Percentiles rank a stretch among this genome's conserved stretches.
These are phyloP conservation scores for Colletotrichum endophyticum DNA, from an alignment of 2,329 filamentous ascomycete genomes.

Conservation along the genomic window DNA sequence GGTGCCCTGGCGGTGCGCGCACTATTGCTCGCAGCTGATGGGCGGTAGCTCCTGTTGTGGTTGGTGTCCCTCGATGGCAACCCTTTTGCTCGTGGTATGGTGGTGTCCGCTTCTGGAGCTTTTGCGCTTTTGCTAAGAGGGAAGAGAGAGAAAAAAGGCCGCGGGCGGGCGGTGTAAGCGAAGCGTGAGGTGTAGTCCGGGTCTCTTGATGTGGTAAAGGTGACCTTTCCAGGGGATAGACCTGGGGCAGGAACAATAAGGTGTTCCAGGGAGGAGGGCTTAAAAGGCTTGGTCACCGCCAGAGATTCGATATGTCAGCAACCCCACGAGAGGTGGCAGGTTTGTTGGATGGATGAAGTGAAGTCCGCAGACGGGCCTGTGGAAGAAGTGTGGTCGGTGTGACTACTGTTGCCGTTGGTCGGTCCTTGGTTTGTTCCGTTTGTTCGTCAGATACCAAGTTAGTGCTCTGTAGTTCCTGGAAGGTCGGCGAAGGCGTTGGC, in stretches of 20 bases:
- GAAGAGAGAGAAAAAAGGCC: not conserved
- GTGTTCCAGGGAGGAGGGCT: slow-evolving; percentile 17
- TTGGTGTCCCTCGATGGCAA: not conserved
- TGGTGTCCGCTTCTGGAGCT: not conserved
- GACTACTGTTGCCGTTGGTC: not conserved
- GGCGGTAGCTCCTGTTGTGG: not conserved
- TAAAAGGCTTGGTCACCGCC: slow-evolving; percentile 13
- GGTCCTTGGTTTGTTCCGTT: not conserved
- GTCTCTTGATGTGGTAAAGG: not conserved
- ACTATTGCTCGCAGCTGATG: not conserved
- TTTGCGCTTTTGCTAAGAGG: not conserved
- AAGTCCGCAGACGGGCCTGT: not conserved
- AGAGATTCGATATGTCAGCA: slow-evolving; percentile 15
- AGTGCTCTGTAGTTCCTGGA: not conserved
- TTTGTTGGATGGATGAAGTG: not conserved
- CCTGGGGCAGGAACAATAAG: slow-evolving; percentile 11
- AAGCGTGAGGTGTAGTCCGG: not conserved
- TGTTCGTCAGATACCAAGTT: not conserved
- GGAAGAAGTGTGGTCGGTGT: not conserved
- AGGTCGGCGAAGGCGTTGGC: not conserved
- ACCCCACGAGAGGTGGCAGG: not conserved
- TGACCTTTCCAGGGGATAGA: not conserved
- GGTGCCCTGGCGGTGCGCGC: not conserved
- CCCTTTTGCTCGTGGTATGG: not conserved
- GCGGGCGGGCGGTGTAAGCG: slow-evolving; percentile 16